Evolutionary conservation across 495 filamentous ascomycete genomes (phyloP).

Genomic region (Lasiosphaeria hispida): DNA sequence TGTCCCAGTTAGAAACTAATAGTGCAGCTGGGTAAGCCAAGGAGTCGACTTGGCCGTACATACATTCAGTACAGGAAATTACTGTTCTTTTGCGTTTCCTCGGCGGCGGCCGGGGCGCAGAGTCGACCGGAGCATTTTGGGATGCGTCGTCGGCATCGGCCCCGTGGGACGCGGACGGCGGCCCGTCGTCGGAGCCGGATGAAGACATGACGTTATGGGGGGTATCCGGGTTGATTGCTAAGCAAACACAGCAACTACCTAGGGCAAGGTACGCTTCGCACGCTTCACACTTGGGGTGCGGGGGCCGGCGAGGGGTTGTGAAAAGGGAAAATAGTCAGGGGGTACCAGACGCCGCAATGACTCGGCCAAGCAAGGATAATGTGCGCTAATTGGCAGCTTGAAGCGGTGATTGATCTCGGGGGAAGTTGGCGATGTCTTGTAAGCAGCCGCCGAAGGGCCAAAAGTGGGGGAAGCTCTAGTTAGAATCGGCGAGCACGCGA

Average conservation of each 20-base stretch:
- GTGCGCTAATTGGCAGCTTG: background rate
- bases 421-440: conserved; percentile 7
- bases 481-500: background rate
- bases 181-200: conserved; percentile 3
- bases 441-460: background rate
- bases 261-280: background rate
- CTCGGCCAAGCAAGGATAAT: too few relatives aligned
- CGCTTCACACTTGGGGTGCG: too few relatives aligned
- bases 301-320: too few relatives aligned
- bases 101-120: background rate
- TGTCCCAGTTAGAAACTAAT: background rate
- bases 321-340: too few relatives aligned
- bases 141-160: background rate
- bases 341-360: too few relatives aligned
- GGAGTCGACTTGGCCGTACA: background rate
- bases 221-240: background rate
- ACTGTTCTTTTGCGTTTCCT: conserved; percentile 5
- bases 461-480: conserved; percentile 1
- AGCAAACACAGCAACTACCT: background rate
- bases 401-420: background rate
- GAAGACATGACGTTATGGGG: background rate
- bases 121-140: background rate
- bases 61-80: conserved; percentile 8
- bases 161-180: background rate
- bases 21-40: background rate